Base-by-base conservation (phyloP, 2,329 filamentous ascomycete species). In the Trichophyton rubrum region DNA sequence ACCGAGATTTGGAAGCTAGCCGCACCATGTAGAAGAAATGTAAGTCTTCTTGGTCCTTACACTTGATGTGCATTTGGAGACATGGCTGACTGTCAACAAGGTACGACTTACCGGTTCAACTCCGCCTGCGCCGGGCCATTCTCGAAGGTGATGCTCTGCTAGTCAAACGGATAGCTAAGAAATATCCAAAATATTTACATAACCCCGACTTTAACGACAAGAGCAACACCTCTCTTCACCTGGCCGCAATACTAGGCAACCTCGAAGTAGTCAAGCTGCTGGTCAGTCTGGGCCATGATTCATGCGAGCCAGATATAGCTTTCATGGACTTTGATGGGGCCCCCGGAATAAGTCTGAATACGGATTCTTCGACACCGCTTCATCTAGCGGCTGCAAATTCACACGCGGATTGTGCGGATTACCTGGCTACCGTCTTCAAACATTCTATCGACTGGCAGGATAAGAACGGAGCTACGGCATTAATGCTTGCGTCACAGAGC, bases 141-240 rank as follows among this genome's bases (percentile, higher is more conserved):
- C 81, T 86, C 70, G 81, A 84, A 68, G 85, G 88, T 72, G 87
- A 92, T 71, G 74, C 82, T 72, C 77, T 84, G 60, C 86, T 95
- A 65, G 86, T 90, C 66, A 77, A 81, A 66, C 87, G 90, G 70
- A 90, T 95, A 70, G 79, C 95, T 65, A 82, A 80, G 65, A 85
- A 85, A 62, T 85, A 92, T 69, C 87, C 87, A 0, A 70, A 76
- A 17, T 82, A 87, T 64, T 78, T 95, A 30, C 85, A 86, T 68
- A 95, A 95, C 69, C 89, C 90, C 1, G 89, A 95, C 72, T 82
- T 83, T 67, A 82, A 84, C 3, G 80, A 85, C 63, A 85, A 89
- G 66, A 88, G 87, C 71, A 93, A 95, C 75, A 92, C 89, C 1
- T 90, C 85, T 64, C 80, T 96, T 43, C 90, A 95, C 72, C 80